Conservation (phyloP, 2,329 filamentous ascomycete species). For the Triangularia verruculosa region DNA sequence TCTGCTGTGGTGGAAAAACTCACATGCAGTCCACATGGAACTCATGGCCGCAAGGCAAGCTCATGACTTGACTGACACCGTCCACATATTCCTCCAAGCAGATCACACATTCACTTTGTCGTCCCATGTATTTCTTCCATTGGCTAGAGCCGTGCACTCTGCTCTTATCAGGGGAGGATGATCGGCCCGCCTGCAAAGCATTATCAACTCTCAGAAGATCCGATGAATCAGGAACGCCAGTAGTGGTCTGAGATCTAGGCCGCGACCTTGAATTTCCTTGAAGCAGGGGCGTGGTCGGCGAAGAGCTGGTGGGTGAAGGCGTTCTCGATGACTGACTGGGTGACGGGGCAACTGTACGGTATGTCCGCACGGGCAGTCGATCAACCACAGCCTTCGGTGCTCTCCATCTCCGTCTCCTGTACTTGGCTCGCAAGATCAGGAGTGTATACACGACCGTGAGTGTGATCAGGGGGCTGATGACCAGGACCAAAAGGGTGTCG, state of each 20-base stretch:
- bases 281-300: slow-evolving; percentile 77
- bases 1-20: slow-evolving; percentile 45
- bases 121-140: slow-evolving; percentile 65
- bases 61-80: slow-evolving; percentile 94
- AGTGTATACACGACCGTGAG: slow-evolving; percentile 90
- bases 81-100: slow-evolving; percentile 96
- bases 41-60: slow-evolving; percentile 92
- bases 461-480: slow-evolving; percentile 89
- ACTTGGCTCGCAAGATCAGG: slow-evolving; percentile 80
- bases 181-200: slow-evolving; percentile 38
- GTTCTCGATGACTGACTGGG: slow-evolving; percentile 56
- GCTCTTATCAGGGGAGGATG: slow-evolving; percentile 48
- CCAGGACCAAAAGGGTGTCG: slow-evolving; percentile 93
- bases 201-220: slow-evolving; percentile 45
- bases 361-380: slow-evolving; percentile 89
- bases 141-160: slow-evolving; percentile 45
- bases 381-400: slow-evolving; percentile 98
- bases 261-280: slow-evolving; percentile 53
- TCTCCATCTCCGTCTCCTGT: slow-evolving; percentile 85
- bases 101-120: slow-evolving; percentile 86
- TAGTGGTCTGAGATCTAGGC: slow-evolving; percentile 64
- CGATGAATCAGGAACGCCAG: slow-evolving; percentile 54
- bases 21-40: slow-evolving; percentile 99
- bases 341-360: slow-evolving; percentile 73
- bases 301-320: slow-evolving; percentile 62